Base-by-base conservation (phyloP, 257 asterid species). In the Parsonsia alboflavescens region DNA sequence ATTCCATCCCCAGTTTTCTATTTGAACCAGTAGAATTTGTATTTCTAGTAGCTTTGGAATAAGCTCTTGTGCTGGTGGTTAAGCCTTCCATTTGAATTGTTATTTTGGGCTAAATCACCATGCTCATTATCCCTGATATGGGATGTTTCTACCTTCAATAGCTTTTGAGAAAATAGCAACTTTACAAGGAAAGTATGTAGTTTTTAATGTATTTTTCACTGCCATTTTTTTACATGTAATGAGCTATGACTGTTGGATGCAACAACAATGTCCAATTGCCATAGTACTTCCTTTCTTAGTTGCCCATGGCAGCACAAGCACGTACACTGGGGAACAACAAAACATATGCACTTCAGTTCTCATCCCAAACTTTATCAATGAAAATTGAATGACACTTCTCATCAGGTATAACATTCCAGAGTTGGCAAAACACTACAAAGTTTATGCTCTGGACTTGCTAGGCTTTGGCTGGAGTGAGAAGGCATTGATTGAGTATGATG, bases 401-500 rank as follows among this genome's bases (percentile, higher is more conserved):
- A 69, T 70, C 73, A 90, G 98, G 89, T 91, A 91, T 87, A 93
- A 91, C 75, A 91, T 91, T 73, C 98, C 98, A 67, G 97, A 88
- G 77, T 77, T 89, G 85, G 93, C 98, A 49, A 93, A 91, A 80
- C 86, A 77, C 2, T 89, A 90, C 84, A 91, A 91, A 88, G 97
- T 93, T 8, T 93, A 93, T 61, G 98, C 98, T 28, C 21, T 93
- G 39, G 97, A 93, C 85, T 86, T 93, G 85, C 80, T 93, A 39
- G 98, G 98, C 17, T 93, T 93, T 73, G 98, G 97, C 53, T 93
- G 98, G 98, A 93, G 98, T n/a, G 98, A 93, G 81, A 93, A 93
- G 86, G 98, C 98, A 22, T 85, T 93, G 48, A 81, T 91, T 74
- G 97, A 93, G 21, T 93, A 93, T 52, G 98, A 93, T 84, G 96